A percentile compares a stretch with the other conserved stretches of the same genome.
Conservation (phyloP, 805 yeast species). For the Wickerhamiella lipophila region DNA sequence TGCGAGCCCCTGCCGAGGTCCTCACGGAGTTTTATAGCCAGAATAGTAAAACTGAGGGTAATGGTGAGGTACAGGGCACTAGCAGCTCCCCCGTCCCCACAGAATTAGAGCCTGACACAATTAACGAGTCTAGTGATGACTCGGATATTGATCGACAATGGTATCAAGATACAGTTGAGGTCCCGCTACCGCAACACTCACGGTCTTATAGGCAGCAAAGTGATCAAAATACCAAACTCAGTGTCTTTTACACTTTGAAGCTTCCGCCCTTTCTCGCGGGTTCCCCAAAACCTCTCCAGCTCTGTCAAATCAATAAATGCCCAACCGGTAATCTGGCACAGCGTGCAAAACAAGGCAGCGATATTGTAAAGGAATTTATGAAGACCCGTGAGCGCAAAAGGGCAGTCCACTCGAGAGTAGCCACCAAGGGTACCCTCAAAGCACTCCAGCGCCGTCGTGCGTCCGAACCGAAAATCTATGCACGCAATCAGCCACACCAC, state of each 20-base stretch:
- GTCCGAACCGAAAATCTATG: too few species aligned
- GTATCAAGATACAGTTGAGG: not conserved
- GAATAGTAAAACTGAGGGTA: not conserved
- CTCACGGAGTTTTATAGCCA: not conserved
- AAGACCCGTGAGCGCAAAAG: not conserved
- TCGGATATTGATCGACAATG: constrained; percentile 6
- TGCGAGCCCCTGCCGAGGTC: not conserved
- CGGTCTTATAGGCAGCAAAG: not conserved
- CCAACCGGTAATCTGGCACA: constrained; percentile 4
- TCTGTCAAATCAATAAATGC: not conserved
- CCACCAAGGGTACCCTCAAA: constrained; percentile 3
- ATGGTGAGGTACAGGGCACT: not conserved
- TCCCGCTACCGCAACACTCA: constrained; percentile 1
- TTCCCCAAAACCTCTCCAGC: not conserved
- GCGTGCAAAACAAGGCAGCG: constrained; percentile 4
- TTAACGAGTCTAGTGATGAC: not conserved
- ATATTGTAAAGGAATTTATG: not conserved
- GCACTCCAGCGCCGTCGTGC: not conserved
- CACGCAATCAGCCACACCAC: too few species aligned
- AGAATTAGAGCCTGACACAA: too few species aligned
- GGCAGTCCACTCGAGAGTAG: not conserved
- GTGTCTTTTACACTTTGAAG: not conserved
- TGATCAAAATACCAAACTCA: not conserved
- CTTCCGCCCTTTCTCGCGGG: not conserved
- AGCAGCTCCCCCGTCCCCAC: too few species aligned